Percentiles rank a stretch among this genome's conserved stretches.
Conservation (phyloP, 257 asterid genomes). For the Oldenlandia corymbosa region DNA sequence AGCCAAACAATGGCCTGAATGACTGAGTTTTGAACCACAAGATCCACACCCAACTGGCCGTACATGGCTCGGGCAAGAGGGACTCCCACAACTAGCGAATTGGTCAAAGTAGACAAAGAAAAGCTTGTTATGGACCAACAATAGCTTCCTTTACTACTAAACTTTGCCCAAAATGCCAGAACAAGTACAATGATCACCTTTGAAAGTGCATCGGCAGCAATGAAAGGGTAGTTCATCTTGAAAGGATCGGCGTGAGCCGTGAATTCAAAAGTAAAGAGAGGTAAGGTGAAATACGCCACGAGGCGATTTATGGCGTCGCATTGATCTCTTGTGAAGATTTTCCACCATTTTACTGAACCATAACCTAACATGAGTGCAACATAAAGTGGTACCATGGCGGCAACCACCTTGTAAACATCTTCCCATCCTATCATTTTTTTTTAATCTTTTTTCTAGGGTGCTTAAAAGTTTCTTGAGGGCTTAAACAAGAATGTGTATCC, state of each 20-base stretch:
- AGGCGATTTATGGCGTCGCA: slow-evolving; percentile 46
- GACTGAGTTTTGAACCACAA: slow-evolving; percentile 50
- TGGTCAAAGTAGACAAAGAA: slow-evolving; percentile 46
- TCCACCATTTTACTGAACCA: slow-evolving; percentile 60
- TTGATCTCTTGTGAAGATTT: slow-evolving; percentile 39
- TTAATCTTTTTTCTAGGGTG: too few relatives aligned
- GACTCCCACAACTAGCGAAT: slow-evolving; percentile 57
- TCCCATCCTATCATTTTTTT: slow-evolving; percentile 43
- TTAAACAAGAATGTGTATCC: too few relatives aligned
- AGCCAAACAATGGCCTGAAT: slow-evolving; percentile 52
- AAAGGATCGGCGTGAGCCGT: slow-evolving; percentile 49
- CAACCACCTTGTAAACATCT: slow-evolving; percentile 57
- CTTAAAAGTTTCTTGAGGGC: too few relatives aligned
- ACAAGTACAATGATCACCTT: slow-evolving; percentile 34
- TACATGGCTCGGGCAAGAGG: slow-evolving; percentile 61
- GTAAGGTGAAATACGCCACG: slow-evolving; percentile 35
- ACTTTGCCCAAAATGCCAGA: slow-evolving; percentile 44
- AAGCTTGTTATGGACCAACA: slow-evolving; percentile 56
- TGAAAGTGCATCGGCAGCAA: slow-evolving; percentile 48
- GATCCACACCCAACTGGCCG: slow-evolving; percentile 37
- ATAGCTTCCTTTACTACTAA: slow-evolving; percentile 34
- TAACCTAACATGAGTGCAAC: slow-evolving; percentile 43
- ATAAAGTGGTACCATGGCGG: slow-evolving; percentile 48
- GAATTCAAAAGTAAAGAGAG: slow-evolving; percentile 56
- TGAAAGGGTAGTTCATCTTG: slow-evolving; percentile 43